These are phyloP conservation scores for Boletus eberwhitei DNA, from an alignment of 768 basidiomycete species.

Conservation along the genomic window DNA sequence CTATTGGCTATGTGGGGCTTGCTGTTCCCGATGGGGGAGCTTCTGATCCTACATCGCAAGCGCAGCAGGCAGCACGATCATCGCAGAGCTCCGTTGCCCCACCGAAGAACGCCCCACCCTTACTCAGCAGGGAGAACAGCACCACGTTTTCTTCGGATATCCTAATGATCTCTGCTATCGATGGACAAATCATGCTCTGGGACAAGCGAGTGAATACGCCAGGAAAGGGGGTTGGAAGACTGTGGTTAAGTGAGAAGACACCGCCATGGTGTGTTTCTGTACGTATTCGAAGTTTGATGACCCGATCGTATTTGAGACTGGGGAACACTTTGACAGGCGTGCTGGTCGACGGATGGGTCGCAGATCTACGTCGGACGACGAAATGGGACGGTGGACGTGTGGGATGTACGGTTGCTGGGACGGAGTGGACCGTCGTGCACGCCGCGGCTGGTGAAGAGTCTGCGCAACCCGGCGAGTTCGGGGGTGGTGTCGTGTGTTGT, in stretches of 20 bases:
- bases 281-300: constrained; percentile 27
- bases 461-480: constrained; percentile 84
- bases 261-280: constrained; percentile 97
- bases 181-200: constrained; percentile 91
- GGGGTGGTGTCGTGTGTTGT: constrained; percentile 91
- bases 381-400: constrained; percentile 88
- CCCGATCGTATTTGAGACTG: constrained; percentile 2
- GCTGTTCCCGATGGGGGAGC: constrained; percentile 29
- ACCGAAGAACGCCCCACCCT: constrained; percentile 74
- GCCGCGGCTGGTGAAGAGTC: constrained; percentile 76
- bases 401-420: constrained; percentile 87
- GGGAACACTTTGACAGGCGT: constrained; percentile 56
- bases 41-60: constrained; percentile 19
- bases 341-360: constrained; percentile 86
- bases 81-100: constrained; percentile 42
- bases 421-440: constrained; percentile 54
- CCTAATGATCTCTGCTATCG: constrained; percentile 84
- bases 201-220: constrained; percentile 70
- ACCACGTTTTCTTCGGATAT: constrained; percentile 73
- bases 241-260: constrained; percentile 89
- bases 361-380: constrained; percentile 90
- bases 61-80: constrained; percentile 25
- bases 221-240: constrained; percentile 72
- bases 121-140: constrained; percentile 61
- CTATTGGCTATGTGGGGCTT: constrained; percentile 20